Evolutionary conservation across 495 filamentous ascomycete genomes (phyloP), one percentile per base, ranked within the genome.

Genomic region (Penicillium crystallinum): DNA sequence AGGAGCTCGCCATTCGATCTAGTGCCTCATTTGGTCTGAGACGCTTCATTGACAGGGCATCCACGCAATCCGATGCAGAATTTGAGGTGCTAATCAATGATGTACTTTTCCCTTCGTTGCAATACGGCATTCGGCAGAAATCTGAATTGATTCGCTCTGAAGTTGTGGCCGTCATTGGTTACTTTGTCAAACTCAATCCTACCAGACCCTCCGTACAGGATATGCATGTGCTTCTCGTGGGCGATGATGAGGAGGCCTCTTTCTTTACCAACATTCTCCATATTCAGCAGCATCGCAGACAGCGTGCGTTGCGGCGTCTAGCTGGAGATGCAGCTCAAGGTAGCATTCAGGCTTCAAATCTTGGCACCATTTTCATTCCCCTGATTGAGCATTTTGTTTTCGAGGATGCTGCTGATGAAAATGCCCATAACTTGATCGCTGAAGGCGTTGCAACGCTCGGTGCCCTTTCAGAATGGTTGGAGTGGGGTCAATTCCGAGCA

Each of bases 331-430:
- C 87, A 30, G 63, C 73, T 3, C 78, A 79, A 46, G 78, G 80
- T 17, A 69, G 79, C 33, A 67, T 97, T 21, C 77, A 77, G 39
- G 86, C 87, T 58, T 80, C 80, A 36, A 92, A 95, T 58, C 77
- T 96, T 55, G 83, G 84, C 58, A 84, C 91, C 35, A 86, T 96
- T 65, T 90, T 97, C 63, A 77, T 97, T 23, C 95, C 93, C 1
- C 77, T 97, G 10, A 78, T 96, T 15, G 93, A 99, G 62, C 90
- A 96, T 64, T 97, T 96, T 61, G 81, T 96, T 21, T 92, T 97
- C 59, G 84, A 90, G 56, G 77, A 81, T 49, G 80, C 81, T 14
- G 88, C 83, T 21, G 85, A 88, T 41, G 87, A 87, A 52, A 84
- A 83, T 55, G 88, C 87, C 9, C 86, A 95, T 56, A 95, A 91